Evolutionary conservation across 1,139 yeast genomes (phyloP).

Genomic region (Protomyces gravidus): DNA sequence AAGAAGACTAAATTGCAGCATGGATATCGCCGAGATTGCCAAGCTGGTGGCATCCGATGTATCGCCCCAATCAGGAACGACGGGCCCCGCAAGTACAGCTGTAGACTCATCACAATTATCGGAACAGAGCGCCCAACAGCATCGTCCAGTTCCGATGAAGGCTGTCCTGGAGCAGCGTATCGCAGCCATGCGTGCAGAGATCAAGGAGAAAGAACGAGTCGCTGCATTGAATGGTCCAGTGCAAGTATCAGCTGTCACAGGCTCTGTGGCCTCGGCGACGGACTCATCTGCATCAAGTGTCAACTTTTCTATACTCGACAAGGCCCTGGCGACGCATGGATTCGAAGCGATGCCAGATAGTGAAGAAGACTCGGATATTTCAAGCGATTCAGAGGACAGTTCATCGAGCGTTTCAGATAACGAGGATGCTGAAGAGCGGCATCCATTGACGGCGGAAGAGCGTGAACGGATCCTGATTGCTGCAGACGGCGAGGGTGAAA

Average conservation of each 20-base stretch:
- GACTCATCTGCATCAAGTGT: neutral
- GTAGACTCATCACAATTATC: neutral
- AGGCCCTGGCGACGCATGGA: slow-evolving; percentile 21
- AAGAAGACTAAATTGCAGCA: too few relatives aligned
- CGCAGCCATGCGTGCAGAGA: slow-evolving; percentile 24
- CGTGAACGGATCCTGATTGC: slow-evolving; percentile 17
- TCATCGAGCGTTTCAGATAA: slow-evolving; percentile 6
- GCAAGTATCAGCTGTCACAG: neutral
- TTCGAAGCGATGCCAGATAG: slow-evolving; percentile 23
- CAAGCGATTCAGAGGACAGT: neutral
- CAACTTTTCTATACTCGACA: slow-evolving; percentile 17
- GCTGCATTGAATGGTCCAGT: neutral
- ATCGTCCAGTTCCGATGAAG: neutral
- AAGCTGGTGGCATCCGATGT: neutral
- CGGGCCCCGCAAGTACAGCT: neutral
- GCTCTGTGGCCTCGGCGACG: neutral
- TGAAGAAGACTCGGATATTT: slow-evolving; percentile 7
- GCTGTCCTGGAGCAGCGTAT: slow-evolving; percentile 9
- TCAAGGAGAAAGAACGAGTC: neutral
- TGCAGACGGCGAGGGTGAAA: slow-evolving; percentile 22
- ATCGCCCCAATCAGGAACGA: neutral
- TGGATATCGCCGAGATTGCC: neutral
- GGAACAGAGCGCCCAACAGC: too few relatives aligned
- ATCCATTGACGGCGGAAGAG: slow-evolving; percentile 13
- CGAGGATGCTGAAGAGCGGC: slow-evolving; percentile 2